Base-by-base conservation (phyloP, 1,284 basidiomycete genomes). In the Sporisorium exsertum region DNA sequence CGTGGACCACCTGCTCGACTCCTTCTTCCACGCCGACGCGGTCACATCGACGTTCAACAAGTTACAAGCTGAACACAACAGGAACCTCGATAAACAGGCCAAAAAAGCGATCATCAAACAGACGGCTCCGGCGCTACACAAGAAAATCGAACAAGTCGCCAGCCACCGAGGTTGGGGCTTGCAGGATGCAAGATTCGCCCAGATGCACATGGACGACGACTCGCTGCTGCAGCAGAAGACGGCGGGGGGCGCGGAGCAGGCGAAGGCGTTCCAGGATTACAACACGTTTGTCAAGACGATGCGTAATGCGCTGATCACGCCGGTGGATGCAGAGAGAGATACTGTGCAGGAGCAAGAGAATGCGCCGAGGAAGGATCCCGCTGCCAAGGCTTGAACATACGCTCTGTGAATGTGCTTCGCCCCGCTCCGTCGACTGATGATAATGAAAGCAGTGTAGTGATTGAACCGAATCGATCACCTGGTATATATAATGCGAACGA, bases 251-350 rank as follows among this genome's bases (percentile, higher is more conserved):
- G 33, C 9, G 49, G n/a, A 2, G n/a, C 40, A 32, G 5, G 29
- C 8, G 15, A 16, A 65, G 45, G 59, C 64, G 15, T 75, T 75
- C 37, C 12, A 46, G 24, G 72, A 74, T n/a, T 74, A 74, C 45
- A 66, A 64, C 24, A 70, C 72, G 24, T 70, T 74, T 49, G 66
- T 74, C 9, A 74, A 66, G 50, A 74, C 72, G 20, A 55, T 74
- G 64, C 49, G 72, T 0, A 61, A 42, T 32, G 72, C 72, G 5
- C 57, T 74, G 20, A 60, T 74, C 26, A 60, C 59, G 3, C 59
- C 62, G 2, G 46, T 20, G 6, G 64, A 72, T 26, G 69, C 63
- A 5, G 64, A 27, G 0, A 43, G 27, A 10, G 45, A 65, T 51
- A 37, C 12, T 10, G 64, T 26, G 5, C 12, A 51, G 24, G 63